These are phyloP conservation scores for Phaeosphaeriaceae sp. DNA, from an alignment of 2,329 filamentous ascomycete species.

Conservation along the genomic window DNA sequence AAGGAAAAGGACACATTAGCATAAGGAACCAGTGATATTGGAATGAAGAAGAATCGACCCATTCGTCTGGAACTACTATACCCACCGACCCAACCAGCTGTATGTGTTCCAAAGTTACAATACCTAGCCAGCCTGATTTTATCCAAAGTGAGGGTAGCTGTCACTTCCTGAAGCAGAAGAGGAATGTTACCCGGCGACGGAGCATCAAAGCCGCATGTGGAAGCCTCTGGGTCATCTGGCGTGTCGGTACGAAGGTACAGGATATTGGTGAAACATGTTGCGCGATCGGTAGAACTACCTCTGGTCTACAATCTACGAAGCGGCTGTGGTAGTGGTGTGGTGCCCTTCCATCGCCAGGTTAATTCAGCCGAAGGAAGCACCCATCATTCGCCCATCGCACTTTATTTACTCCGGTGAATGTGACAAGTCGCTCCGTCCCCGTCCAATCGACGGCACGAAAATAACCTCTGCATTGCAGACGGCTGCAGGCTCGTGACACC, in stretches of 20 bases:
- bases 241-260: slow-evolving; percentile 1
- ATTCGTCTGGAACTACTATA: background rate
- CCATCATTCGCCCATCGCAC: background rate
- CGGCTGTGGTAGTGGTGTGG: background rate
- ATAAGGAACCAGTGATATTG: background rate
- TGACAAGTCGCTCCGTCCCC: background rate
- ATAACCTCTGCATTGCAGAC: slow-evolving; percentile 3
- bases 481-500: slow-evolving; percentile 3
- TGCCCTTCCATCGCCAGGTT: background rate
- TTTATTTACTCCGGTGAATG: background rate
- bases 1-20: background rate
- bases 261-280: background rate
- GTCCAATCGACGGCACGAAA: background rate
- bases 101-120: slow-evolving; percentile 5
- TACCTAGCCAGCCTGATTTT: background rate
- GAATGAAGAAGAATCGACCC: background rate
- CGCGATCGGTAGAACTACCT: background rate
- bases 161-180: slow-evolving; percentile 9
- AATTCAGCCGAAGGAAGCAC: background rate
- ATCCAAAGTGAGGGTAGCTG: slow-evolving; percentile 7
- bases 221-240: slow-evolving; percentile 10
- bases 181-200: slow-evolving; percentile 12
- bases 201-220: slow-evolving; percentile 5
- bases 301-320: background rate
- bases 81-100: slow-evolving; percentile 5